phyloP scores from a whole-genome alignment of 2,329 filamentous ascomycete genomes.

The Talaromyces rugulosus region DNA sequence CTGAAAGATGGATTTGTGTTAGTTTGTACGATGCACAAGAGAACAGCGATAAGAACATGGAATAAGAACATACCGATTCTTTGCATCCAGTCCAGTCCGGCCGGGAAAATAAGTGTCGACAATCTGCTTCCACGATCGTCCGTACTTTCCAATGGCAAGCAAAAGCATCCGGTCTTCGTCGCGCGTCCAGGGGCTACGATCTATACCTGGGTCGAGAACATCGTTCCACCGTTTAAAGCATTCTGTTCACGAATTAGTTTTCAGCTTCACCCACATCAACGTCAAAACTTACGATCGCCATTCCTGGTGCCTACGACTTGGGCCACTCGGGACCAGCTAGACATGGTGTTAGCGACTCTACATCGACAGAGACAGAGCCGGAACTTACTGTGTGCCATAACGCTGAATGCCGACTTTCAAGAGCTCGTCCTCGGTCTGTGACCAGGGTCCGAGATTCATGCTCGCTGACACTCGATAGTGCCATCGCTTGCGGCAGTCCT shows the following conservation, averaged over 20 bases:
- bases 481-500: slow-evolving; percentile 15
- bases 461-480: slow-evolving; percentile 13
- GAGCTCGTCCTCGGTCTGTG: slow-evolving; percentile 12
- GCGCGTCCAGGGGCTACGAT: slow-evolving; percentile 13
- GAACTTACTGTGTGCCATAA: slow-evolving; percentile 12
- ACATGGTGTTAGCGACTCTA: not conserved
- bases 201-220: slow-evolving; percentile 12
- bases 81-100: slow-evolving; percentile 12
- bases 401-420: slow-evolving; percentile 12
- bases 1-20: not conserved
- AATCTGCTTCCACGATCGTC: slow-evolving; percentile 14
- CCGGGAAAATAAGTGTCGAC: slow-evolving; percentile 13
- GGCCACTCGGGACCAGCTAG: slow-evolving; percentile 14
- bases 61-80: slow-evolving; percentile 10
- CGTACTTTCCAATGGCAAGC: slow-evolving; percentile 8
- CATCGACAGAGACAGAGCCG: not conserved
- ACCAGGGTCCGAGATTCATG: slow-evolving; percentile 13
- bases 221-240: slow-evolving; percentile 16
- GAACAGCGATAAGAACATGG: too few species aligned
- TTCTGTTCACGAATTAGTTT: not conserved
- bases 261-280: not conserved
- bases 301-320: slow-evolving; percentile 14
- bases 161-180: slow-evolving; percentile 12
- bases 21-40: not conserved
- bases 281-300: slow-evolving; percentile 11